phyloP scores from a whole-genome alignment of 495 filamentous ascomycete genomes.

The Penicillium paxilli region DNA sequence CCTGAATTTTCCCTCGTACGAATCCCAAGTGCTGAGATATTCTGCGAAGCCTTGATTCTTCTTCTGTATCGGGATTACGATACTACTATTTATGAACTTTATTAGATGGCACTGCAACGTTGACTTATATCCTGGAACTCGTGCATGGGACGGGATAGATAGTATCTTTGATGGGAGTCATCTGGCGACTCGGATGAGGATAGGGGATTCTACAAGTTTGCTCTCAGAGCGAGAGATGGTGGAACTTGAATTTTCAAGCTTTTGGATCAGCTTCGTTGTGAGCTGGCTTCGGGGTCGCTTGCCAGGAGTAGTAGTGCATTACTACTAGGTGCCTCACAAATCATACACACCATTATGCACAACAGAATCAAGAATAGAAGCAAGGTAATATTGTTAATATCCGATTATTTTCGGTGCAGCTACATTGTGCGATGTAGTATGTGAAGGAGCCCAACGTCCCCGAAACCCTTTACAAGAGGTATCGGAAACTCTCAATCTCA shows the following conservation, averaged over 20 bases:
- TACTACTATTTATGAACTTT: slow-evolving; percentile 1
- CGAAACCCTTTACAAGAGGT: slow-evolving; percentile 25
- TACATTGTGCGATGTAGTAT: too few relatives aligned
- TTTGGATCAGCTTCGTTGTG: slow-evolving; percentile 17
- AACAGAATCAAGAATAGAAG: too few relatives aligned
- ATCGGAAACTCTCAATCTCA: slow-evolving; percentile 37
- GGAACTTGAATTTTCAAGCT: slow-evolving; percentile 16
- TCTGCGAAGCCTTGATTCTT: slow-evolving; percentile 25
- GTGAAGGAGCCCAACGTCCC: too few relatives aligned
- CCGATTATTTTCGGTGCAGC: too few relatives aligned
- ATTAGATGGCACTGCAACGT: slow-evolving; percentile 25
- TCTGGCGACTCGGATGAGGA: slow-evolving; percentile 15
- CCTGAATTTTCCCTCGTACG: slow-evolving; percentile 7
- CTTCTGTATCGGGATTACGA: slow-evolving; percentile 26
- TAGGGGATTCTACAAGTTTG: slow-evolving; percentile 20
- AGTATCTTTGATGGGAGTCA: slow-evolving; percentile 20
- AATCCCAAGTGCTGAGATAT: slow-evolving; percentile 22
- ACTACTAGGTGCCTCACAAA: too few relatives aligned
- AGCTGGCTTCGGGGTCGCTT: slow-evolving; percentile 1
- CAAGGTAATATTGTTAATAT: neutral
- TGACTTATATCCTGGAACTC: slow-evolving; percentile 26
- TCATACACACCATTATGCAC: too few relatives aligned
- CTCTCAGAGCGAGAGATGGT: slow-evolving; percentile 21
- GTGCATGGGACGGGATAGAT: slow-evolving; percentile 28
- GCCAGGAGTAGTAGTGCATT: too few relatives aligned